Conservation (phyloP, 2,329 filamentous ascomycete species). For the Calcarisporium arbuscula region DNA sequence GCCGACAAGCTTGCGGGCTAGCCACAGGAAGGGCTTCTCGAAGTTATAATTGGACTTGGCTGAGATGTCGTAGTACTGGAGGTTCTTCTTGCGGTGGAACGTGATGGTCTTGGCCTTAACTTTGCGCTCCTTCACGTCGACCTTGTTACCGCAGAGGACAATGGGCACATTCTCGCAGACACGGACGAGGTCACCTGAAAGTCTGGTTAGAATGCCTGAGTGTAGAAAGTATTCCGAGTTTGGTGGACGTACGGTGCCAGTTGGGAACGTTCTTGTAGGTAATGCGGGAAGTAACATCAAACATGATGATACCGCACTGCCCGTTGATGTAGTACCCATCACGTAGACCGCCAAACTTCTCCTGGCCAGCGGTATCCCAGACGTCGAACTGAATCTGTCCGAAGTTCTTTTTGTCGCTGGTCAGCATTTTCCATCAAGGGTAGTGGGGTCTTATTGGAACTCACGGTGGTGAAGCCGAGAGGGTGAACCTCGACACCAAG, state of each 20-base stretch:
- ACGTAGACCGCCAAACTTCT: conserved; percentile 99
- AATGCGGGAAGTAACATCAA: conserved; percentile 97
- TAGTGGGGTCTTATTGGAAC: conserved; percentile 33
- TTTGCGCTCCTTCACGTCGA: conserved; percentile 99
- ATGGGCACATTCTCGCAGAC: conserved; percentile 99
- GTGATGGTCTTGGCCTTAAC: conserved; percentile 99
- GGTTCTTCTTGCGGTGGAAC: conserved; percentile 99
- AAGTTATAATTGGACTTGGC: conserved; percentile 99
- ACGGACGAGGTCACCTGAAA: conserved; percentile 86
- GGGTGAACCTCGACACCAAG: conserved; percentile 99
- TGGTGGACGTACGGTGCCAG: conserved; percentile 84
- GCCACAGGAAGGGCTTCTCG: conserved; percentile 99
- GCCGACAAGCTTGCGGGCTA: conserved; percentile 95
- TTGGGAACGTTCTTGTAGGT: conserved; percentile 99
- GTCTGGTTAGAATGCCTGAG: too few species aligned
- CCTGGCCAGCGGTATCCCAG: conserved; percentile 97
- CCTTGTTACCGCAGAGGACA: conserved; percentile 98
- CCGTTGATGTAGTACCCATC: conserved; percentile 99
- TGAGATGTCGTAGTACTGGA: conserved; percentile 99
- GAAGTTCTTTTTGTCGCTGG: conserved; percentile 60
- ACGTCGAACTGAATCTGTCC: conserved; percentile 98
- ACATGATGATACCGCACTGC: conserved; percentile 99
- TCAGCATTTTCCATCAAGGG: conserved; percentile 17
- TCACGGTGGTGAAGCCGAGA: conserved; percentile 94
- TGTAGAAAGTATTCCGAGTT: background rate